Percentiles rank a stretch among this genome's conserved stretches.
These are phyloP conservation scores for Akanthomyces lecanii DNA, from an alignment of 2,329 filamentous ascomycete species.

Conservation along the genomic window DNA sequence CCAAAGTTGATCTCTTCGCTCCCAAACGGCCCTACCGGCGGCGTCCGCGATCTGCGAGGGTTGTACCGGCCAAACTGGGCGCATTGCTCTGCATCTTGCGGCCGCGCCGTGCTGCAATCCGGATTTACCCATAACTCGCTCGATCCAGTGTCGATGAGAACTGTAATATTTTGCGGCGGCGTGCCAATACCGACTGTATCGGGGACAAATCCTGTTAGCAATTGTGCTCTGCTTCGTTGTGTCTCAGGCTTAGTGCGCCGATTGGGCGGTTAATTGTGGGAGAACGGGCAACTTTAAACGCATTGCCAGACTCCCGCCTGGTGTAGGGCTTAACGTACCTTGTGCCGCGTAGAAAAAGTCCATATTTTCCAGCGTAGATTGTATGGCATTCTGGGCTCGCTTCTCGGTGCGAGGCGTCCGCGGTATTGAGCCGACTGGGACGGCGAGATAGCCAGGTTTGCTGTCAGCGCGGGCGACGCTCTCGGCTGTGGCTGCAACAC, in stretches of 20 bases:
- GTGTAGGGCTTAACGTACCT: slow-evolving; percentile 25
- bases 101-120: slow-evolving; percentile 38
- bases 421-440: slow-evolving; percentile 33
- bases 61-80: slow-evolving; percentile 41
- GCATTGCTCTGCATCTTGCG: slow-evolving; percentile 36
- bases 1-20: slow-evolving; percentile 37
- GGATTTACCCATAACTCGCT: slow-evolving; percentile 54
- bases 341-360: slow-evolving; percentile 38
- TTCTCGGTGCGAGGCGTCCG: slow-evolving; percentile 18
- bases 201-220: background rate
- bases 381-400: slow-evolving; percentile 24
- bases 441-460: slow-evolving; percentile 35
- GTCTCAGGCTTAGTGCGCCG: background rate
- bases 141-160: slow-evolving; percentile 50
- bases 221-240: background rate
- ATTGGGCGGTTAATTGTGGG: background rate
- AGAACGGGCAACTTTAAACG: background rate
- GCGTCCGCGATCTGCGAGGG: slow-evolving; percentile 36
- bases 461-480: slow-evolving; percentile 27
- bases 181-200: slow-evolving; percentile 40
- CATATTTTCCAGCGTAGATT: slow-evolving; percentile 31
- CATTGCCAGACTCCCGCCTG: background rate
- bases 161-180: slow-evolving; percentile 39
- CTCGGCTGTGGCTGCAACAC: slow-evolving; percentile 14
- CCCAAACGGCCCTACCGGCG: slow-evolving; percentile 35